Conservation (phyloP, 768 basidiomycete species). For the Rhizopogon roseolus region DNA sequence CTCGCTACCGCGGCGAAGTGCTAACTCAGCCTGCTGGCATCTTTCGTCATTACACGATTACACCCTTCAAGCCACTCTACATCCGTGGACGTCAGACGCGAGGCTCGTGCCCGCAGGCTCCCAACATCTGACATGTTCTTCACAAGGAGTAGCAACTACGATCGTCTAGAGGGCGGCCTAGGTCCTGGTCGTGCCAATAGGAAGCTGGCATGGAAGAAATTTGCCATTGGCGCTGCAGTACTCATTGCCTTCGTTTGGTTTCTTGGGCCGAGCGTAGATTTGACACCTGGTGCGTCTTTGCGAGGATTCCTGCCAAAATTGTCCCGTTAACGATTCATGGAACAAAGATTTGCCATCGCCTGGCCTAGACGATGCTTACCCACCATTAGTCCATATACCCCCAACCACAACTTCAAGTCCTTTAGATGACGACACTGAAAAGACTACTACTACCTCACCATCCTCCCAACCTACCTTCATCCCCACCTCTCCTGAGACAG, state of each 20-base stretch:
- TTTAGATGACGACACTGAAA: neutral
- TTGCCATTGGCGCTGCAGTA: slow-evolving; percentile 52
- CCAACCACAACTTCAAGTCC: neutral
- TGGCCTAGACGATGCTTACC: slow-evolving; percentile 19
- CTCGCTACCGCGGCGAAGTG: neutral
- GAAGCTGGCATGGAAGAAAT: slow-evolving; percentile 58
- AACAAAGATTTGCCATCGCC: slow-evolving; percentile 12
- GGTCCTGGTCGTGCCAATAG: slow-evolving; percentile 38
- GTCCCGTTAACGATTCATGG: slow-evolving; percentile 12
- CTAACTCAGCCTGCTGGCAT: neutral
- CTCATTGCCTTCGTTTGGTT: slow-evolving; percentile 63
- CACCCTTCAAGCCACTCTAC: slow-evolving; percentile 22
- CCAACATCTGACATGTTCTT: slow-evolving; percentile 14
- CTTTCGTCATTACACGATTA: slow-evolving; percentile 16
- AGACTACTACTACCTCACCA: neutral
- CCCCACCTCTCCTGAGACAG: slow-evolving; percentile 62
- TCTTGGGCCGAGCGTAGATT: slow-evolving; percentile 43
- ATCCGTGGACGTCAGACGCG: slow-evolving; percentile 20
- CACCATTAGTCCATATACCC: slow-evolving; percentile 13
- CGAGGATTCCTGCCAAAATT: slow-evolving; percentile 16
- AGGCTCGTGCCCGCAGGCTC: slow-evolving; percentile 18
- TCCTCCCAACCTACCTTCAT: neutral
- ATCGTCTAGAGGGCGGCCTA: slow-evolving; percentile 58
- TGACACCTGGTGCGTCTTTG: slow-evolving; percentile 16
- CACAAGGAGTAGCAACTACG: slow-evolving; percentile 43